phyloP scores from a whole-genome alignment of 257 asterid genomes.

The Voacanga thouarsii region DNA sequence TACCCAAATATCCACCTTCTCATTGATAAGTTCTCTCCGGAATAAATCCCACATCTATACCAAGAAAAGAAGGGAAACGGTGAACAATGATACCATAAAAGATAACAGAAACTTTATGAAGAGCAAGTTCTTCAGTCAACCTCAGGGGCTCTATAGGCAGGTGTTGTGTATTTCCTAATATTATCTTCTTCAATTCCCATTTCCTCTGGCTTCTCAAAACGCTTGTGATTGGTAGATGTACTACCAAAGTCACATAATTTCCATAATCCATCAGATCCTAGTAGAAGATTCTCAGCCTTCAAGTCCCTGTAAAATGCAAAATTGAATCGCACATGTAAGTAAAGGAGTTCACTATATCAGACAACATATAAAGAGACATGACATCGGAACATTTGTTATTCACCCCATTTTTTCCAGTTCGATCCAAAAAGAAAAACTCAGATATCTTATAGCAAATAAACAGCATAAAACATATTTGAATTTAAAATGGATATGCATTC shows the following conservation, averaged over 20 bases:
- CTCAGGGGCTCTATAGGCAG: constrained; percentile 99
- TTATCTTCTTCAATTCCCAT: constrained; percentile 99
- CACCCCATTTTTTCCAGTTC: neutral
- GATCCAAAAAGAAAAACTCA: neutral
- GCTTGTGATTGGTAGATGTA: constrained; percentile 86
- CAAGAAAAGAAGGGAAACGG: constrained; percentile 40
- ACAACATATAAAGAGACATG: neutral
- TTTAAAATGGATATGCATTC: neutral
- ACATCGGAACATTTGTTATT: neutral
- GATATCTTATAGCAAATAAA: neutral
- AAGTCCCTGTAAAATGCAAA: constrained; percentile 62
- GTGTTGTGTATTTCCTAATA: constrained; percentile 92
- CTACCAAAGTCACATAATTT: constrained; percentile 98
- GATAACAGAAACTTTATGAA: constrained; percentile 31
- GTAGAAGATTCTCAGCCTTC: constrained; percentile 93
- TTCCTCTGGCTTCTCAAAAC: constrained; percentile 96
- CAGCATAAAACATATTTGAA: neutral
- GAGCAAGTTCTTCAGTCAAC: constrained; percentile 48
- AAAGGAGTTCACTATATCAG: neutral
- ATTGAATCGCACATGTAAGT: constrained; percentile 12
- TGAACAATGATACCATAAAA: constrained; percentile 39
- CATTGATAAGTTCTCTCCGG: constrained; percentile 79
- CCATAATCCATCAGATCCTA: constrained; percentile 96
- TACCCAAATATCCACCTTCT: constrained; percentile 99
- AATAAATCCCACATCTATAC: constrained; percentile 96